Evolutionary conservation across 148 eudicot genomes (phyloP), one percentile per base, ranked within the genome.

Genomic region (Spergularia marina): DNA sequence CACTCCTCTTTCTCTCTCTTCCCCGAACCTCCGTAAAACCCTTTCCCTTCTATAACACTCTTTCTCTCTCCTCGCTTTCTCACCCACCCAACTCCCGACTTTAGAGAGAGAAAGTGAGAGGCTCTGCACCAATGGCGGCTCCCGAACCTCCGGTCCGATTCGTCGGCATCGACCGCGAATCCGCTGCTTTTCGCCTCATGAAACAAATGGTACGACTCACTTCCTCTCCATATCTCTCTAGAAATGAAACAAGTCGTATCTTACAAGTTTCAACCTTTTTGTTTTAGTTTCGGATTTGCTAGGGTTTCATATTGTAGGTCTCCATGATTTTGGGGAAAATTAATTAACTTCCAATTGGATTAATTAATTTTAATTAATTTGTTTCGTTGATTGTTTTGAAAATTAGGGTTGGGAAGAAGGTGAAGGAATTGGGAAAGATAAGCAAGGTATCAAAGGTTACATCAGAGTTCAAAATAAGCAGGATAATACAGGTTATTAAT

Each of bases 391-490:
- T 70, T 57, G 15, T 16, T 49, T 2, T 77, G 21, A 62, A 15
- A 41, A 17, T 61, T 70, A 95, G 98, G 98, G 98, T 34, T 95
- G 98, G 98, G 97, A 95, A 82, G 98, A 95, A 92, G 98, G 98
- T 14, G 98, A 95, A 85, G 98, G 98, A 7, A 89, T 95, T 65
- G 98, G 98, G 14, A 95, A 92, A 76, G 91, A 95, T 17, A 95
- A 95, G 80, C 98, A 95, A 89, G 98, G 98, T 55, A 95, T 95
- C 84, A 95, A 92, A 87, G 98, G 98, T 17, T 79, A 95, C 72
- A 89, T 95, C 54, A 83, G 97, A 66, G 98, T 95, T 80, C 84
- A 88, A 79, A 92, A 95, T 88, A 95, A 95, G 53, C 91, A 95
- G 76, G 98, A 95, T 70, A 88, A 90, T 16, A 15, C 83, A 77